A percentile compares a stretch with the other conserved stretches of the same genome.
Evolutionary conservation across 352 stramenopile species (phyloP).

Genomic region (Globisporangium paddicum): DNA sequence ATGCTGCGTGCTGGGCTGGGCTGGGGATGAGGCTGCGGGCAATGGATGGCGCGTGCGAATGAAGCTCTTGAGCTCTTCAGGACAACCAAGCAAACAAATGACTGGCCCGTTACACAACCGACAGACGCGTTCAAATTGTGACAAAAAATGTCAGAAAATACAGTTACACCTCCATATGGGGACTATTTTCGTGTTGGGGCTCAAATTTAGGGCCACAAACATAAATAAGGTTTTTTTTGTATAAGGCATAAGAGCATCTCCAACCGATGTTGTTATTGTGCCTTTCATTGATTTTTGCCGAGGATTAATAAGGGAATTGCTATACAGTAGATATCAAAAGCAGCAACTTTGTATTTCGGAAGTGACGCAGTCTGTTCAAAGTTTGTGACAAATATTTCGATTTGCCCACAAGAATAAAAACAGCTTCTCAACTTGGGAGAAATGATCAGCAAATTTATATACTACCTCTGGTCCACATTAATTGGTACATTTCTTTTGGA

Average conservation of each 20-base stretch:
- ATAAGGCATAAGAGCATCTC: too few relatives aligned
- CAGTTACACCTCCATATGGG: too few relatives aligned
- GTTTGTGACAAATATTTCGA: background rate
- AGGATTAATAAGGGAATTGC: too few relatives aligned
- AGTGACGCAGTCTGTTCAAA: background rate
- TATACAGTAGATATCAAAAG: background rate
- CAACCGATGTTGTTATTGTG: too few relatives aligned
- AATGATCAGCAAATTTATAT: background rate
- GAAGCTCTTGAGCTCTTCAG: background rate
- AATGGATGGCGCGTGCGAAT: background rate
- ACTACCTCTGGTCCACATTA: too few relatives aligned
- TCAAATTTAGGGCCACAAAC: too few relatives aligned
- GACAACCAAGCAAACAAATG: conserved; percentile 5
- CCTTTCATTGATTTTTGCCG: too few relatives aligned
- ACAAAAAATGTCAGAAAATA: background rate
- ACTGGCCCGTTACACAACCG: background rate
- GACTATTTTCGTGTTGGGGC: too few relatives aligned
- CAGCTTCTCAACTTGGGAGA: background rate
- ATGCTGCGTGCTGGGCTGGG: background rate
- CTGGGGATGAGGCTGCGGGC: background rate
- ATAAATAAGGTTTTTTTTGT: too few relatives aligned
- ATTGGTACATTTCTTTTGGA: background rate
- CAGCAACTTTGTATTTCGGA: background rate
- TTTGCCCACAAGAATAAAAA: background rate
- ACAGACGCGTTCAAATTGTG: background rate